These are phyloP conservation scores for Macroventuria anomochaeta DNA, from an alignment of 2,329 filamentous ascomycete genomes.

Conservation along the genomic window DNA sequence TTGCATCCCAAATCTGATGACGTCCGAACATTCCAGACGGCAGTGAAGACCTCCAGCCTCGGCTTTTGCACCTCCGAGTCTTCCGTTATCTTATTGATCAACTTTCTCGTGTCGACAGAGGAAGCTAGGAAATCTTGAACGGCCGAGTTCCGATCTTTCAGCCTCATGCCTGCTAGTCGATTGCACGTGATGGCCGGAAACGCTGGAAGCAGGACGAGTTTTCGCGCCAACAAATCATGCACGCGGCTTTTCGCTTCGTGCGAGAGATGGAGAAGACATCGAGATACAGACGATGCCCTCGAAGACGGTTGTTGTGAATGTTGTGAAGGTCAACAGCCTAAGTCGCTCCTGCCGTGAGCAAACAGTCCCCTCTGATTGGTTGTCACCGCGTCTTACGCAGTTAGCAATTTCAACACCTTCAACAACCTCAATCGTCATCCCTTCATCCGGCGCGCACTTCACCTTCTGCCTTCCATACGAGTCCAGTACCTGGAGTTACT, in stretches of 20 bases:
- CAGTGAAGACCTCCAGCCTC: background rate
- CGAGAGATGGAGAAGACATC: background rate
- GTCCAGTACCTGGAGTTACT: no score
- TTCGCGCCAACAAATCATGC: background rate
- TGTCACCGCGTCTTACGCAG: background rate
- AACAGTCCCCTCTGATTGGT: constrained; percentile 1
- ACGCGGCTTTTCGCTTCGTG: background rate
- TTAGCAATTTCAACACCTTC: background rate
- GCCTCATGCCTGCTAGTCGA: background rate
- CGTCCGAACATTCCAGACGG: constrained; percentile 18
- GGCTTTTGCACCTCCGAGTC: constrained; percentile 3
- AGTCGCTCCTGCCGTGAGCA: background rate
- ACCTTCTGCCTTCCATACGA: background rate
- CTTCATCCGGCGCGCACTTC: background rate
- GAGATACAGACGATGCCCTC: background rate
- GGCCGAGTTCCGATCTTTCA: constrained; percentile 9
- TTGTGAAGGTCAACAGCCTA: no score
- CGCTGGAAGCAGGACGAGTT: background rate
- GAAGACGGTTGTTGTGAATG: background rate
- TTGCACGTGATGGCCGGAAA: constrained; percentile 4
- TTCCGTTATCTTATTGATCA: constrained; percentile 3
- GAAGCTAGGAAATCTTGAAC: constrained; percentile 1
- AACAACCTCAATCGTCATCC: background rate
- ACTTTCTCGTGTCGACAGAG: background rate
- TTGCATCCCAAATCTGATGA: constrained; percentile 12